Conservation (phyloP, 2,329 filamentous ascomycete species). For the Thelonectria olida region DNA sequence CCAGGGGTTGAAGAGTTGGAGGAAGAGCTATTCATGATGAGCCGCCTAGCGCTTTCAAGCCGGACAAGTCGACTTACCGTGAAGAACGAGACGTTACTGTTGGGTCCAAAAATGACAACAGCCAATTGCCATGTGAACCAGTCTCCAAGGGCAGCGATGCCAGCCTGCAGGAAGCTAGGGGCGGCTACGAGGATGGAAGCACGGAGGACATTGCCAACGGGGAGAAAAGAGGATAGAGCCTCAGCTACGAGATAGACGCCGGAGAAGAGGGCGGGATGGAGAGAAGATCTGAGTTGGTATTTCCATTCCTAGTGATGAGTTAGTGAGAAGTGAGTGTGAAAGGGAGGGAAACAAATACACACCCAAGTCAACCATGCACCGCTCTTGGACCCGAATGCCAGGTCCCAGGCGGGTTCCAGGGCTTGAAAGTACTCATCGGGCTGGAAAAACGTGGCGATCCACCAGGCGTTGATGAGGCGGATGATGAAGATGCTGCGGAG, state of each 20-base stretch:
- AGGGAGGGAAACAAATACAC: constrained; percentile 45
- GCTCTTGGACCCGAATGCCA: constrained; percentile 80
- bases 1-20: constrained; percentile 68
- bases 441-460: constrained; percentile 91
- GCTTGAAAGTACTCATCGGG: constrained; percentile 98
- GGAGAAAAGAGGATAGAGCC: constrained; percentile 62
- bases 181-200: constrained; percentile 75
- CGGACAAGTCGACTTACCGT: constrained; percentile 63
- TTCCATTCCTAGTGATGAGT: constrained; percentile 81
- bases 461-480: constrained; percentile 82
- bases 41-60: not conserved
- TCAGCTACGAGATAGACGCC: constrained; percentile 73
- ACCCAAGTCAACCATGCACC: constrained; percentile 98
- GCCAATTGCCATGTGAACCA: constrained; percentile 90
- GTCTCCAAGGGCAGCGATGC: constrained; percentile 81
- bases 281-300: constrained; percentile 84
- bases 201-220: constrained; percentile 62
- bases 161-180: constrained; percentile 79
- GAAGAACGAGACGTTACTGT: constrained; percentile 71
- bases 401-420: constrained; percentile 91
- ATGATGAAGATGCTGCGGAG: constrained; percentile 65
- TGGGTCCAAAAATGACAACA: constrained; percentile 73
- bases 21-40: constrained; percentile 43
- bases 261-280: constrained; percentile 91
- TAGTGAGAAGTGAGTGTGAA: constrained; percentile 20